phyloP scores from a whole-genome alignment of 129 eudicot genomes.

The Chrysanthemum seticuspe region DNA sequence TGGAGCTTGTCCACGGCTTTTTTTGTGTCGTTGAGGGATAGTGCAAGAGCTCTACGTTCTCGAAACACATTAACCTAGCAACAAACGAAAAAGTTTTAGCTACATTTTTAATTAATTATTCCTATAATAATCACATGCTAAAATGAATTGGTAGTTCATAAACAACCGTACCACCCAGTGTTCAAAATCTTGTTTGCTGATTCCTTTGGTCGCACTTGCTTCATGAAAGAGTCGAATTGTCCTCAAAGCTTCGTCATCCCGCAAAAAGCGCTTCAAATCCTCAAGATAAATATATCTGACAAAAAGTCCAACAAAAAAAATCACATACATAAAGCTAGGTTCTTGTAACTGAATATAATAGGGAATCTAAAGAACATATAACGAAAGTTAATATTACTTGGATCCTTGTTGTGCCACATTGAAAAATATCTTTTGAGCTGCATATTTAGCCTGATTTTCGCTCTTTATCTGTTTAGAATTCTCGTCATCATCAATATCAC shows the following conservation, averaged over 20 bases:
- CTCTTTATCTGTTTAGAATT: constrained; percentile 49
- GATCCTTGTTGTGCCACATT: constrained; percentile 78
- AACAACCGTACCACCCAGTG: constrained; percentile 54
- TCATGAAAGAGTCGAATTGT: constrained; percentile 47
- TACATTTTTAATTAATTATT: too few relatives aligned
- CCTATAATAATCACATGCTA: too few relatives aligned
- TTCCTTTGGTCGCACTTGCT: constrained; percentile 39
- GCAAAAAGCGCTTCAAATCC: constrained; percentile 54
- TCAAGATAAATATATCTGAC: constrained; percentile 43
- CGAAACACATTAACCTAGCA: constrained; percentile 42
- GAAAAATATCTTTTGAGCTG: constrained; percentile 72
- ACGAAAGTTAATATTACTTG: constrained; percentile 37
- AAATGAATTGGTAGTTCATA: too few relatives aligned
- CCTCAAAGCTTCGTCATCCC: constrained; percentile 51
- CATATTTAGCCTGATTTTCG: constrained; percentile 62
- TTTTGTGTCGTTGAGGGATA: constrained; percentile 54
- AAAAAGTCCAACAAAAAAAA: not conserved
- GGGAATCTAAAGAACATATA: too few relatives aligned
- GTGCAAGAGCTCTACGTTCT: constrained; percentile 53
- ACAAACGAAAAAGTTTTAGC: not conserved
- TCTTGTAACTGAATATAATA: not conserved
- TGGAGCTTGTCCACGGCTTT: constrained; percentile 62
- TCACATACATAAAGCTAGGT: not conserved
- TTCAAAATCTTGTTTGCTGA: constrained; percentile 42
- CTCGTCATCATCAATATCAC: constrained; percentile 42